Evolutionary conservation across 345 rosid species (phyloP), one percentile per base, ranked within the genome.

Genomic region (Euphorbia tirucalli): DNA sequence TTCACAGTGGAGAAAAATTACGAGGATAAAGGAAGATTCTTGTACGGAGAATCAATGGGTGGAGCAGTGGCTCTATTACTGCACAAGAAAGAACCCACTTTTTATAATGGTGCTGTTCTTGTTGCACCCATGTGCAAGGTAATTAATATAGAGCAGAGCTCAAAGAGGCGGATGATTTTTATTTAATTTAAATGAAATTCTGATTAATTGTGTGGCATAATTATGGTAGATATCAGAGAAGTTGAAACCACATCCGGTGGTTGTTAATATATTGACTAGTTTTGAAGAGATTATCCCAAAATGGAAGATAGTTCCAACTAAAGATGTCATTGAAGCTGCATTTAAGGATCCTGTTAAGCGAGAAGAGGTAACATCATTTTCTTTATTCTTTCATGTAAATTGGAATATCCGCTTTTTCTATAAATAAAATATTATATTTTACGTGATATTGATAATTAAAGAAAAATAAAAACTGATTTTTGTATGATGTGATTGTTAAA

Each of bases 91-190:
- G 90, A 88, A 71, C 95, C 97, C 3, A 37, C 86, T 25, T 88
- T 93, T 54, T 96, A 94, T 85, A 86, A 90, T 5, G 99, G 98
- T 7, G 97, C 95, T 22, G 83, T 93, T 62, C 96, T 96, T 43
- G 91, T 89, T 48, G 99, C 99, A 22, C 99, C 99, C 24, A 96
- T 96, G 99, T 96, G 99, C 63, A 96, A 96, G 98, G 99, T 91
- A 78, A 11, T 31, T 31, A 37, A 19, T 25, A 22, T 24, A 0
- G 16, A 41, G 2, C 3, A 55, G n/a, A 43, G 18, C 14, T 35
- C 7, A 3, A n/a, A 35, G 3, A 35, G 39, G 39, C 1, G 24
- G 4, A 19, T 21, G 0, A 3, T 19, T 22, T 6, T 63, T 63
- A 21, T n/a, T 30, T 13, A 15, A 59, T 30, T 13, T 37, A 0